Evolutionary conservation across 2,329 filamentous ascomycete species (phyloP).

Genomic region (Furcasterigmium sp.): DNA sequence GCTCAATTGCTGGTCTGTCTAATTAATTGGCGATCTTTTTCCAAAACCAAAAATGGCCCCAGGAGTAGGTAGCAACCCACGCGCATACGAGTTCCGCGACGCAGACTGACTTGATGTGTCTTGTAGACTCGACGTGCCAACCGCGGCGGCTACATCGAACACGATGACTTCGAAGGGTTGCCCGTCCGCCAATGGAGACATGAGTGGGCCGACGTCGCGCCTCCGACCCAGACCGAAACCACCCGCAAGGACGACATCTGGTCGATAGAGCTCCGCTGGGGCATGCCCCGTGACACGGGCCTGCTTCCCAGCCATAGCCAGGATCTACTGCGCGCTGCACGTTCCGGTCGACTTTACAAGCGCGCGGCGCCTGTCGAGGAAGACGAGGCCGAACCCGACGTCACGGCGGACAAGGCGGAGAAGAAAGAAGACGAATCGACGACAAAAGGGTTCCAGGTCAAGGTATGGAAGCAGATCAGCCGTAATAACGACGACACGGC

Average conservation of each 20-base stretch:
- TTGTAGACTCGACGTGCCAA: conserved; percentile 51
- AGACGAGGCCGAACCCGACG: conserved; percentile 49
- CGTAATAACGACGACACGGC: conserved; percentile 50
- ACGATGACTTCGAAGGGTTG: conserved; percentile 64
- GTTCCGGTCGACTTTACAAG: conserved; percentile 73
- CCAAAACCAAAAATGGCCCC: conserved; percentile 31
- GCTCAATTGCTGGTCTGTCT: no score
- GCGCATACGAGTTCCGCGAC: no score
- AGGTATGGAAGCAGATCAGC: conserved; percentile 57
- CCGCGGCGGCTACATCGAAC: conserved; percentile 50
- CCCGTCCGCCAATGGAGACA: conserved; percentile 89
- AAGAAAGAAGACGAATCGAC: conserved; percentile 60
- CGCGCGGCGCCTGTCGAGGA: conserved; percentile 58
- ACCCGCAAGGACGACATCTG: conserved; percentile 61
- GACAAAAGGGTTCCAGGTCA: conserved; percentile 48
- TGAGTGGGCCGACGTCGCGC: conserved; percentile 62
- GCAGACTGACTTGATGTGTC: no score
- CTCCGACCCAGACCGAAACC: conserved; percentile 59
- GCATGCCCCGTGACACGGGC: conserved; percentile 81
- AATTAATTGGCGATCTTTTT: no score
- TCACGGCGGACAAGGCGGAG: conserved; percentile 43
- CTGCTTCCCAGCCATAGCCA: conserved; percentile 75
- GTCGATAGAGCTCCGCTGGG: conserved; percentile 68
- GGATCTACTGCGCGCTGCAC: conserved; percentile 74
- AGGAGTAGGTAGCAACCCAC: conserved; percentile 23